Base-by-base conservation (phyloP, 2,329 filamentous ascomycete species). In the Fusarium gaditjirri region DNA sequence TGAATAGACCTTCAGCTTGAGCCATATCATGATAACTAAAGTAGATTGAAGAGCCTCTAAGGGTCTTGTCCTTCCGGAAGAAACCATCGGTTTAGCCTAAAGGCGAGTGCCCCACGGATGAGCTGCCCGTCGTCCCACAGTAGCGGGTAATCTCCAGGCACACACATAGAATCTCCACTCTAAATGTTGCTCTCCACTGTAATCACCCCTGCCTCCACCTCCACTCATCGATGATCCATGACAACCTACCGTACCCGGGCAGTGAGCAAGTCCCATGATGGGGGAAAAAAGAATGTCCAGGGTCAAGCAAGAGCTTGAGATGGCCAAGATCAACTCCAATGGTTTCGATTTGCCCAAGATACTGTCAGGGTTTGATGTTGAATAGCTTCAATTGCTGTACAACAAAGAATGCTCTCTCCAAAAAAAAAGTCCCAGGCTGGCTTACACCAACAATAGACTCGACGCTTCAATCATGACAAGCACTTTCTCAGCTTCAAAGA, bases 31-130 rank as follows among this genome's bases (percentile, higher is more conserved):
- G 71, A 69, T 55, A 44, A 27, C 46, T 43, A n/a, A 21, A 25
- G 21, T 50, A 33, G 35, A 35, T 17, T 41, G 23, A 46, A 58
- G 58, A 43, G 47, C 46, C 44, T 46, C 42, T 14, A 41, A 49
- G 52, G 46, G 41, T 55, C 35, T 27, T 31, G 39, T 52, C 23
- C 31, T 39, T 46, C 57, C 68, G 71, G 71, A 43, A 72, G 61
- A 72, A 72, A 56, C 23, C 44, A 55, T 36, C 57, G 39, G 75
- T 76, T 76, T 76, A 76, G 75, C 66, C 75, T 76, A 54, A 76
- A 77, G 53, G 29, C 19, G 31, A 41, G 36, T 54, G 53, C 61
- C 53, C 57, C 58, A 62, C 44, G 66, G 68, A 46, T 68, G 65
- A 72, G 65, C 73, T 69, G 61, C 68, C 46, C 65, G 52, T 73